phyloP scores from a whole-genome alignment of 768 basidiomycete genomes.

The Symmetrospora coprosmae region DNA sequence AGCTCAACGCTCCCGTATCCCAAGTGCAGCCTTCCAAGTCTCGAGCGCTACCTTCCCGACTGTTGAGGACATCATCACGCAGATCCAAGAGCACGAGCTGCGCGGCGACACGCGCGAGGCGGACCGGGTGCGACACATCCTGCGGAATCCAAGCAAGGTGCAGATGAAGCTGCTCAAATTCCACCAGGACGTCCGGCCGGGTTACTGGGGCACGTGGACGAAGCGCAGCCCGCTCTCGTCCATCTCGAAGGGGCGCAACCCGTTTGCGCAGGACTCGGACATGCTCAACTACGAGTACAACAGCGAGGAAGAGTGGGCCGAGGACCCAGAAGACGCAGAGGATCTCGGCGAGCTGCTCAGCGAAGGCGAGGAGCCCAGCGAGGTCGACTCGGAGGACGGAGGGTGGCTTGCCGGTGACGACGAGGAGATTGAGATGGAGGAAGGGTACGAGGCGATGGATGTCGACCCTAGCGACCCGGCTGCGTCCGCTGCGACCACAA shows the following conservation, averaged over 20 bases:
- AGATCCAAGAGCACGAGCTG: constrained; percentile 64
- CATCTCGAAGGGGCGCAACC: constrained; percentile 64
- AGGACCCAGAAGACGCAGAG: constrained; percentile 45
- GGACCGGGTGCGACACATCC: constrained; percentile 48
- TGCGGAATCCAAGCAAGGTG: constrained; percentile 50
- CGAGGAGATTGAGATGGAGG: constrained; percentile 29
- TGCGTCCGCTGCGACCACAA: not conserved
- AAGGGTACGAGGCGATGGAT: constrained; percentile 24
- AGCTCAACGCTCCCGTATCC: constrained; percentile 23
- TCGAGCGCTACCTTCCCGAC: constrained; percentile 24
- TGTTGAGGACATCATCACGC: constrained; percentile 46
- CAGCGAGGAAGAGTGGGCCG: constrained; percentile 91
- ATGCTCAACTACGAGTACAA: constrained; percentile 81
- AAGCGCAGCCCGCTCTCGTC: constrained; percentile 61
- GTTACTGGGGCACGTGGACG: constrained; percentile 62
- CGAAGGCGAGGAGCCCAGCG: constrained; percentile 8
- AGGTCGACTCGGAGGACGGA: constrained; percentile 22
- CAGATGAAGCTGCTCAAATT: constrained; percentile 76
- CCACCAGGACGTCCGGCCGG: constrained; percentile 67
- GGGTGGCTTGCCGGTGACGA: constrained; percentile 32
- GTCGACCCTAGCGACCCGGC: not conserved
- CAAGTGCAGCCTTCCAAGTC: constrained; percentile 13
- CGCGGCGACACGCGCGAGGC: constrained; percentile 56
- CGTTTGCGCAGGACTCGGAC: constrained; percentile 62
- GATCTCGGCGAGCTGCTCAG: constrained; percentile 28